Percentiles rank a stretch among this genome's conserved stretches.
Evolutionary conservation across 805 yeast species (phyloP).

Genomic region (Ogataea neopini): DNA sequence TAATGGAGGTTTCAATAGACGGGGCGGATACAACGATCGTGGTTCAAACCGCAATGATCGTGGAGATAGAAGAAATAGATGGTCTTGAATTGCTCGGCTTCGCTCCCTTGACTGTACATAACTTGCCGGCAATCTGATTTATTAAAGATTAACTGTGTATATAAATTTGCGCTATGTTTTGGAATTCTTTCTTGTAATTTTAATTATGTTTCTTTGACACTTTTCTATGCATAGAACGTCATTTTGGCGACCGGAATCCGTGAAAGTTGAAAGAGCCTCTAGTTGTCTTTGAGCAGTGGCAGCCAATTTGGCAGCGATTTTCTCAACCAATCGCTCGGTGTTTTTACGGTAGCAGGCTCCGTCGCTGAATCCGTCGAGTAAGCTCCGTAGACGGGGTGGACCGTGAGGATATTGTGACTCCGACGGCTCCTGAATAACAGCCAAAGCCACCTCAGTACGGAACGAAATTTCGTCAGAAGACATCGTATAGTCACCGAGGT

Average conservation of each 20-base stretch:
- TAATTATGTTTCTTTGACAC: neutral
- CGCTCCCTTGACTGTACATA: neutral
- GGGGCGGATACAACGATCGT: neutral
- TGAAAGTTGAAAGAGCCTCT: neutral
- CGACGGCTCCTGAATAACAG: conserved; percentile 45
- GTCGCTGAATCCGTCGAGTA: conserved; percentile 49
- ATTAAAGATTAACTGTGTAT: neutral
- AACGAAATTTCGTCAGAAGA: conserved; percentile 57
- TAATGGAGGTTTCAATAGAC: neutral
- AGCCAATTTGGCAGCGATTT: conserved; percentile 36
- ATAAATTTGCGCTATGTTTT: neutral
- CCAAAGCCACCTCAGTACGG: conserved; percentile 74
- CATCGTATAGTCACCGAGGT: conserved; percentile 75
- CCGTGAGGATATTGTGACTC: conserved; percentile 12
- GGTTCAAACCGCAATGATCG: too few relatives aligned
- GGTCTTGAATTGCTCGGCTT: neutral
- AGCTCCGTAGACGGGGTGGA: conserved; percentile 38
- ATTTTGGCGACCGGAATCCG: neutral
- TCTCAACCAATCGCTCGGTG: conserved; percentile 33
- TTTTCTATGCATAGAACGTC: neutral
- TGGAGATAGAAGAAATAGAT: conserved; percentile 2
- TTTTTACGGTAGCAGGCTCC: conserved; percentile 41
- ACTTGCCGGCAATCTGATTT: neutral
- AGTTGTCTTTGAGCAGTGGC: conserved; percentile 1
- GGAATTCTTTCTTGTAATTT: neutral